Percentiles rank a stretch among this genome's conserved stretches.
These are phyloP conservation scores for Aspergillus amoenus DNA, from an alignment of 2,329 filamentous ascomycete species.

Conservation along the genomic window DNA sequence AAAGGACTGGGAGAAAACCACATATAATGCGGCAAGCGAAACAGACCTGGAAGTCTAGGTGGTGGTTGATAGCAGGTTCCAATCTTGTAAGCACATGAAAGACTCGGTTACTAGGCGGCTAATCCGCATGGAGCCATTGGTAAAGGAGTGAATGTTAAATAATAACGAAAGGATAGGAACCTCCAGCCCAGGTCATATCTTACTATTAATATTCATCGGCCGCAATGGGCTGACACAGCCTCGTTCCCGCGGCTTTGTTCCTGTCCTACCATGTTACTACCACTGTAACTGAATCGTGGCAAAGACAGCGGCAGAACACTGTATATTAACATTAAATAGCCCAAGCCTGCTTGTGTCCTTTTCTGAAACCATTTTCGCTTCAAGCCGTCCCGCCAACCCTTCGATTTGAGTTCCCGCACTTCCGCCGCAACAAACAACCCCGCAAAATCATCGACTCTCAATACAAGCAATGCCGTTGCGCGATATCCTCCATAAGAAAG, in stretches of 20 bases:
- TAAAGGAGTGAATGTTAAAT: background rate
- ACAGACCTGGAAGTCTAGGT: background rate
- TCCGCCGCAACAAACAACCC: constrained; percentile 12
- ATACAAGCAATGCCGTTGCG: constrained; percentile 55
- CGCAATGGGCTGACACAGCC: constrained; percentile 8
- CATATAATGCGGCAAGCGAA: background rate
- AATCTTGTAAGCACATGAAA: background rate
- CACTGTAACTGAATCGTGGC: background rate
- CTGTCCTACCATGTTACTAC: background rate
- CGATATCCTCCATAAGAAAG: constrained; percentile 64
- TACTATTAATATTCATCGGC: constrained; percentile 10
- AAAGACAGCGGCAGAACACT: background rate
- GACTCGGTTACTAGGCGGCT: constrained; percentile 9
- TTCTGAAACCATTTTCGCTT: background rate
- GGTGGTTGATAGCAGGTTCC: background rate
- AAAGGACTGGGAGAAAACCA: background rate
- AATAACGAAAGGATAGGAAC: background rate
- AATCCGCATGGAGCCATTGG: constrained; percentile 10
- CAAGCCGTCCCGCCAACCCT: background rate
- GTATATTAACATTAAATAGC: background rate
- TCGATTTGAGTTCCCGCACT: constrained; percentile 3
- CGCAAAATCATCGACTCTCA: constrained; percentile 1
- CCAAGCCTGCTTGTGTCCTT: background rate
- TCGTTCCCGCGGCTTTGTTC: background rate
- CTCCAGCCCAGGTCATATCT: background rate